Evolutionary conservation across 192 early-diverging fungal species (phyloP).

Genomic region (Funneliformis geosporum): DNA sequence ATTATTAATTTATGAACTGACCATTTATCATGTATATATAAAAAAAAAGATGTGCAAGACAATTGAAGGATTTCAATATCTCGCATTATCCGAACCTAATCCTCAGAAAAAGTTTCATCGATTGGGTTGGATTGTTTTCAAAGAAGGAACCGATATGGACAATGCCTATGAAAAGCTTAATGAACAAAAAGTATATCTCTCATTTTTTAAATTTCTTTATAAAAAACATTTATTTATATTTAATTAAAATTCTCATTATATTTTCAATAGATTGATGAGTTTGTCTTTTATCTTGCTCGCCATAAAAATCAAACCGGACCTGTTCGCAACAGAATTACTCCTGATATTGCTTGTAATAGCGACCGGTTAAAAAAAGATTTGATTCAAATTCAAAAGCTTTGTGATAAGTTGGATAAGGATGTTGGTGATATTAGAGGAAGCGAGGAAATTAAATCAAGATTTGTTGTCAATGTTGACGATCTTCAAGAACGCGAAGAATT

Average conservation of each 20-base stretch:
- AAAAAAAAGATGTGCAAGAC: slow-evolving; percentile 40
- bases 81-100: slow-evolving; percentile 84
- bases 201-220: not conserved
- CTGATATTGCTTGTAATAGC: slow-evolving; percentile 68
- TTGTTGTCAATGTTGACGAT: slow-evolving; percentile 26
- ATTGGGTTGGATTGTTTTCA: slow-evolving; percentile 91
- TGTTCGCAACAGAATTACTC: slow-evolving; percentile 58
- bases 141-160: slow-evolving; percentile 81
- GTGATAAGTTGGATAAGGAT: slow-evolving; percentile 60
- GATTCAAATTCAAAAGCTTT: slow-evolving; percentile 59
- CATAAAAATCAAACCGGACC: slow-evolving; percentile 50
- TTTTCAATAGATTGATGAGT: slow-evolving; percentile 54
- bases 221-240: not conserved
- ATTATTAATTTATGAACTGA: no score
- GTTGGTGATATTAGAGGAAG: slow-evolving; percentile 33
- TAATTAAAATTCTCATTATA: not conserved
- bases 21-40: no score
- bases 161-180: slow-evolving; percentile 64
- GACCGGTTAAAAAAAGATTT: slow-evolving; percentile 77
- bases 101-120: slow-evolving; percentile 83
- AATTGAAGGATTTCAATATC: slow-evolving; percentile 79
- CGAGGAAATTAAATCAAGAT: slow-evolving; percentile 13
- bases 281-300: slow-evolving; percentile 54
- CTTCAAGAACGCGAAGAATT: slow-evolving; percentile 25
- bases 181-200: slow-evolving; percentile 43